Evolutionary conservation across 805 yeast species (phyloP), one percentile per base, ranked within the genome.

Genomic region (Cyberlindnera mrakii): DNA sequence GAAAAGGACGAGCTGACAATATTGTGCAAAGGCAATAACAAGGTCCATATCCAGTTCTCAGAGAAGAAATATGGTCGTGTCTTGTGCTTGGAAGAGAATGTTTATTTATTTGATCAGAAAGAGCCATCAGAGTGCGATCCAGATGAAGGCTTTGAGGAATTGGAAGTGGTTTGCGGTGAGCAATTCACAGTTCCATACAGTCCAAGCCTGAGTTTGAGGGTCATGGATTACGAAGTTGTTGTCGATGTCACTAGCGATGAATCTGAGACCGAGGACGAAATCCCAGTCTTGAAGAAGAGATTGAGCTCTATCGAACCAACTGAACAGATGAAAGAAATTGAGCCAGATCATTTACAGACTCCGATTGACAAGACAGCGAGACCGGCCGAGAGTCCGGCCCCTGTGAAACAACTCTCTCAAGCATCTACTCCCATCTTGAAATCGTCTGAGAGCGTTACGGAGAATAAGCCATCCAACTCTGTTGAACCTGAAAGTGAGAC

Each of bases 1-100:
- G 57, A 55, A 3, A 59, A 60, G 10, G 65, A 74, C 30, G 53
- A 68, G 37, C 60, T 87, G 36, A 67, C 64, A 14, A 59, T 91
- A 40, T 74, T 74, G 36, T 91, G 97, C 62, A 61, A 78, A 42
- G 97, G 98, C 4, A 75, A 80, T 64, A 91, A 91, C 60, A 96
- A 97, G 10, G 65, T 85, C 40, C 72, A 75, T 9, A 74, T 89
- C 16, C 69, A 75, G 5, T 74, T 87, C 33, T 93, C 96, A 0
- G 63, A 60, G 16, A 52, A 55, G 16, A 50, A 68, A 15, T 70
- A 70, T 35, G 64, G 64, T n/a, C 52, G 55, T 30, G 39, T 57
- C 6, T 46, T 43, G 30, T 47, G 55, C 37, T 32, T 50, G 6
- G 44, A 49, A 2, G 55, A 51, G 7, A 44, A 53, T 5, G 43